Evolutionary conservation across 768 basidiomycete genomes (phyloP).

Genomic region (Suillus placidus): DNA sequence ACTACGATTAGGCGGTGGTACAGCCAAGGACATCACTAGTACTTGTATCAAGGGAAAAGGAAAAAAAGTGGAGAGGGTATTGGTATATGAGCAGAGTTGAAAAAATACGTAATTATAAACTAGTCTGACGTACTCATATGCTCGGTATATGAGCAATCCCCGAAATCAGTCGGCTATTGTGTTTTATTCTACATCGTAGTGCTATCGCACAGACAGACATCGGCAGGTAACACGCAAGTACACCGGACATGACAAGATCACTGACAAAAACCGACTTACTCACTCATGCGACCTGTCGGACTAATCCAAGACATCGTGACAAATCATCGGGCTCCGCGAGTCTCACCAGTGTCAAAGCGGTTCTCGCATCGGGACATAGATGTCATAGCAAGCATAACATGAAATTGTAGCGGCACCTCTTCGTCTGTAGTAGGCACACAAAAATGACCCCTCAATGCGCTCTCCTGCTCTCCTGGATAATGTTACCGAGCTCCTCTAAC

Average conservation of each 20-base stretch:
- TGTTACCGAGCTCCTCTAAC: conserved; percentile 89
- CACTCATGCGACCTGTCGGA: not conserved
- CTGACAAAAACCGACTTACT: not conserved
- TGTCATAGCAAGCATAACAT: conserved; percentile 18
- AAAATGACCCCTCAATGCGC: conserved; percentile 43
- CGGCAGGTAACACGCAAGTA: not conserved
- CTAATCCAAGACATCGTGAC: not conserved
- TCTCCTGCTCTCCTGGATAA: conserved; percentile 94
- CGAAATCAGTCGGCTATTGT: not conserved
- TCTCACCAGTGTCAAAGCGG: not conserved
- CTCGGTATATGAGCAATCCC: conserved; percentile 8
- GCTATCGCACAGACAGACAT: not conserved
- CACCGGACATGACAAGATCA: not conserved
- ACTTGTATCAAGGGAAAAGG: conserved; percentile 14
- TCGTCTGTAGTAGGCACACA: conserved; percentile 5
- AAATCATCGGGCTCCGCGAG: not conserved
- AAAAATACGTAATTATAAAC: conserved; percentile 10
- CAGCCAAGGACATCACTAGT: conserved; percentile 34
- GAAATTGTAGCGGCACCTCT: conserved; percentile 7
- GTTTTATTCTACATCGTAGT: not conserved
- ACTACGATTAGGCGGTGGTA: conserved; percentile 49
- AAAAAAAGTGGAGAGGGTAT: not conserved
- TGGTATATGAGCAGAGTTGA: not conserved
- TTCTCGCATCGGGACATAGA: too few species aligned
- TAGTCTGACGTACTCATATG: not conserved